Conservation (phyloP, 2,329 filamentous ascomycete species). For the Fusarium bulbicola region DNA sequence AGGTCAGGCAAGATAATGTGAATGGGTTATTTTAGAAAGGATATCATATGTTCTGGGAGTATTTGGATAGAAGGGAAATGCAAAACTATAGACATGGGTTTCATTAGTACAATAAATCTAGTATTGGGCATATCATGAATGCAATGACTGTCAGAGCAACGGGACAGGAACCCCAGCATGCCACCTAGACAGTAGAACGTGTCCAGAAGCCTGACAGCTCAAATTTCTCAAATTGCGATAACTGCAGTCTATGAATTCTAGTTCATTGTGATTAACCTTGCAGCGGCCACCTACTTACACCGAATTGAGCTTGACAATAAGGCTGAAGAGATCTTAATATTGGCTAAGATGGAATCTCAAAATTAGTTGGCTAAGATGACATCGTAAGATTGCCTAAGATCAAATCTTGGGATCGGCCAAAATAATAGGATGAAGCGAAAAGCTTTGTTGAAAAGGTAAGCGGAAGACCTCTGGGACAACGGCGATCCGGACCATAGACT, state of each 20-base stretch:
- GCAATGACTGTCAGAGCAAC: neutral
- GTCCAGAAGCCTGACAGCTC: neutral
- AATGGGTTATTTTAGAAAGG: neutral
- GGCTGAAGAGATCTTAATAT: neutral
- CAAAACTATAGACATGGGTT: neutral
- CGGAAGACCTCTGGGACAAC: too few species aligned
- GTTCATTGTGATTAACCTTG: neutral
- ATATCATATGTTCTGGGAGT: neutral
- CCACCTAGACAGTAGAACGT: fast-evolving
- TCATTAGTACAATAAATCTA: neutral
- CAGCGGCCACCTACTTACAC: neutral
- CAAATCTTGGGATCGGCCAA: too few species aligned
- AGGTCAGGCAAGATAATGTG: neutral
- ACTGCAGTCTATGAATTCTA: neutral
- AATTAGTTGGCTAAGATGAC: too few species aligned
- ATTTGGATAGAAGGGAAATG: neutral
- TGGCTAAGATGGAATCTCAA: too few species aligned
- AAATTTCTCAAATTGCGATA: neutral
- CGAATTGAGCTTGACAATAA: neutral
- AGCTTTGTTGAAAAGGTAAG: too few species aligned
- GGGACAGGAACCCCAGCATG: neutral
- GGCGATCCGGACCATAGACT: too few species aligned
- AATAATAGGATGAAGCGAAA: too few species aligned
- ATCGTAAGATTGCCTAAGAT: neutral
- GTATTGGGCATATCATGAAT: neutral